Base-by-base conservation (phyloP, 2,329 filamentous ascomycete genomes). In the Calonectria pseudoreteaudii region DNA sequence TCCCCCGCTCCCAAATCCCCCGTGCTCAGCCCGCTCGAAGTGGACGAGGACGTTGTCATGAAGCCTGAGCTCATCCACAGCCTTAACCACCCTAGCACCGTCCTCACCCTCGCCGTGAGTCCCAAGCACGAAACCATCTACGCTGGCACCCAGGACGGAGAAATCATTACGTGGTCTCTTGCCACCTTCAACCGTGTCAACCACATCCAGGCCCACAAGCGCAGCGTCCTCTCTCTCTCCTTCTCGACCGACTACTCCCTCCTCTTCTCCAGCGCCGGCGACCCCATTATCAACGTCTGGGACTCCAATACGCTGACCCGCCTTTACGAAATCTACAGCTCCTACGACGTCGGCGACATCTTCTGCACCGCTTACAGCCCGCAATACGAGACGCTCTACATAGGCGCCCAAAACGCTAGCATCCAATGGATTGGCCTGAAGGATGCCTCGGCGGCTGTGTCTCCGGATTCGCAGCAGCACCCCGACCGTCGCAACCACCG, bases 281-380 rank as follows among this genome's bases (percentile, higher is more conserved):
- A 99, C 82, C 94, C 96, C 2, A 94, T 98, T 72, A 93, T 98
- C 82, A 98, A 98, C 83, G 95, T 98, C 52, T 99, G 97, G 97
- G 93, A 92, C 79, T 94, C 96, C 2, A 89, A 87, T 53, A 93
- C 92, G 8, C 92, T 98, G 83, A 90, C 90, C 70, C 92, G 94
- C 34, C 88, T 97, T 0, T 97, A 96, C 86, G 95, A 97, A 76
- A 94, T 98, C 75, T 98, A 98, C 87, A 97, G 95, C 75, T 93
- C 93, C 64, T 96, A 98, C 84, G 97, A 98, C 80, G 94, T 98
- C 50, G 97, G 97, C 73, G 97, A 99, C 86, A 92, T 99, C 73
- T 98, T 98, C 83, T 98, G 95, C 79, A 93, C 98, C n/a, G 94
- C 93, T 1, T 98, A 98, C 84, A 98, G 95, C 5, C 87, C 92